Evolutionary conservation across 2,329 filamentous ascomycete genomes (phyloP).

Genomic region (Fusarium sp.): DNA sequence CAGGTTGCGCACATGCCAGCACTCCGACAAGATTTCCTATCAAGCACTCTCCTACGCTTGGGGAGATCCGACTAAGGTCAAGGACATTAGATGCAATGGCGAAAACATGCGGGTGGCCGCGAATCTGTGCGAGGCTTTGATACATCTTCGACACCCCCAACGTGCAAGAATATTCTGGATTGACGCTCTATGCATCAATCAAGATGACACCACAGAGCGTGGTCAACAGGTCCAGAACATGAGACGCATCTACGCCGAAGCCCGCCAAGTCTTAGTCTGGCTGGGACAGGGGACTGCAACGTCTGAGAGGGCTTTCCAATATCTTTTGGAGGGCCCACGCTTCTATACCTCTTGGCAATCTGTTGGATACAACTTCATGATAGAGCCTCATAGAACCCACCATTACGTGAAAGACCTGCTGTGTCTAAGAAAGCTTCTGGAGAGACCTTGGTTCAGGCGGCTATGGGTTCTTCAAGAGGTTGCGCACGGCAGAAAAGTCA

Average conservation of each 20-base stretch:
- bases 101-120: not conserved
- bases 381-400: too few relatives aligned
- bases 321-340: not conserved
- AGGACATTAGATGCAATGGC: not conserved
- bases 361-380: not conserved
- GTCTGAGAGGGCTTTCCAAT: not conserved
- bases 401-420: not conserved
- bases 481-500: not conserved
- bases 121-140: not conserved
- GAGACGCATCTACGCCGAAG: not conserved
- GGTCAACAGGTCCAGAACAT: not conserved
- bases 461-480: constrained; percentile 8
- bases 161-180: not conserved
- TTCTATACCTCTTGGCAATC: not conserved
- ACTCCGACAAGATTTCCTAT: not conserved
- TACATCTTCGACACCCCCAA: not conserved
- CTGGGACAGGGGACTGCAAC: not conserved
- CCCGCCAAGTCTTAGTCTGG: not conserved
- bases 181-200: constrained; percentile 3
- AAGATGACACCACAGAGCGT: not conserved
- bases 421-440: not conserved
- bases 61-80: not conserved
- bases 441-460: not conserved
- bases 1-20: not conserved
- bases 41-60: not conserved